These are phyloP conservation scores for Viola odorata DNA, from an alignment of 345 rosid genomes.

Conservation along the genomic window DNA sequence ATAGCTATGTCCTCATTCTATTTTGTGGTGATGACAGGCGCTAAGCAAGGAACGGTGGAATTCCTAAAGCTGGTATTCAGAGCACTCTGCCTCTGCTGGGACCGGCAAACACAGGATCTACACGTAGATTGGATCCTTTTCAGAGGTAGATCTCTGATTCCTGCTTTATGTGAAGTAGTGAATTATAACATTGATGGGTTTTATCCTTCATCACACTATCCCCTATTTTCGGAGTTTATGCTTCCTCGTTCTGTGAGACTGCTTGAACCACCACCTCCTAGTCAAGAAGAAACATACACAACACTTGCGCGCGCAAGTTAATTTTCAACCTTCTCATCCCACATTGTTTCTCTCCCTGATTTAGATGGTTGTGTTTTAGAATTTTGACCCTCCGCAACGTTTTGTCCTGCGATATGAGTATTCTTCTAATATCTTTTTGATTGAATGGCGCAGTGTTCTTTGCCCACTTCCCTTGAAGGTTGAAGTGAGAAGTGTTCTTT, in stretches of 20 bases:
- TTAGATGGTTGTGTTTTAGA: too few species aligned
- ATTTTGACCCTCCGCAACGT: too few species aligned
- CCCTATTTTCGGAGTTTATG: conserved; percentile 84
- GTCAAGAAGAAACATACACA: conserved; percentile 5
- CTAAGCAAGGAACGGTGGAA: conserved; percentile 88
- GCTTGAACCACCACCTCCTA: conserved; percentile 46
- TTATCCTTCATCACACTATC: conserved; percentile 95
- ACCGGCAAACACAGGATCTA: conserved; percentile 92
- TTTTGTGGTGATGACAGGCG: conserved; percentile 37
- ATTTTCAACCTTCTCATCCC: too few species aligned
- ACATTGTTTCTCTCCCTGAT: too few species aligned
- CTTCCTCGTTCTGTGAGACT: conserved; percentile 85
- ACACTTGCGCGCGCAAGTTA: too few species aligned
- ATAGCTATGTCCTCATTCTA: not conserved
- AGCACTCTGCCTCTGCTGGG: conserved; percentile 99
- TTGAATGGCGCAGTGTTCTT: too few species aligned
- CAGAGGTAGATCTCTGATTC: conserved; percentile 86
- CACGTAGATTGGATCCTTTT: conserved; percentile 91
- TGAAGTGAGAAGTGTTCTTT: too few species aligned
- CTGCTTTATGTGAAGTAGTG: conserved; percentile 70
- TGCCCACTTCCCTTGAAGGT: too few species aligned
- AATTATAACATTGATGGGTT: conserved; percentile 73
- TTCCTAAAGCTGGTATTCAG: conserved; percentile 72
- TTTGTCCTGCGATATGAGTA: too few species aligned
- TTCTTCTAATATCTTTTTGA: too few species aligned